Evolutionary conservation across 768 basidiomycete species (phyloP), one percentile per base, ranked within the genome.

Genomic region (Mycena olivaceomarginata): DNA sequence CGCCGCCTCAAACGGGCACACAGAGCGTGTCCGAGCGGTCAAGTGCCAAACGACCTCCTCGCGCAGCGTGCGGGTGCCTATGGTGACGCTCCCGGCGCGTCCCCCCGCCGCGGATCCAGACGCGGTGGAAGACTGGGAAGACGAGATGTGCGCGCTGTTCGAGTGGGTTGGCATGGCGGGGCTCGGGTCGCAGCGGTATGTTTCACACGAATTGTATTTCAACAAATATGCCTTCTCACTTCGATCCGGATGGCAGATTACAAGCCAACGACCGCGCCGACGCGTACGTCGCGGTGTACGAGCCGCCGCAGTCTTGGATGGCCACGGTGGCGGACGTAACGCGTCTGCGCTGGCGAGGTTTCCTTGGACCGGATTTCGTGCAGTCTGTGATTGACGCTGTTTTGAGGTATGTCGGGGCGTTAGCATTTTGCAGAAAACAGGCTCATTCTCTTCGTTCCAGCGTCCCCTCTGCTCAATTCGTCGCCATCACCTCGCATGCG

Each of bases 81-180:
- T 16, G 2, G 63, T 77, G 25, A 12, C 66, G 31, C 71, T 71
- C 1, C 16, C 41, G 0, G 31, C 70, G 63, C 72, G 71, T 13
- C 72, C 72, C 60, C n/a, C 74, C 5, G 72, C 67, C 13, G 12
- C 56, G 56, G 71, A 76, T 18, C 67, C 37, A 2, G 89, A 90
- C 31, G 83, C 76, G n/a, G 41, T 80, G 11, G 91, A 92, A 59
- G 91, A 92, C 72, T 92, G 92, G 89, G 82, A 89, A 9, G 85
- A 86, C 12, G 85, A 86, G 10, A 83, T 91, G 57, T 81, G 84
- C 10, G 84, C 81, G 4, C 83, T 94, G 18, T 93, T 94, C 67
- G 95, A 95, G 82, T 96, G 95, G 95, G 87, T 92, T 10, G 95
- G 94, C 9, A 90, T 95, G 91, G 93, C 91, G 4, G 88, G 87